Evolutionary conservation across 179 eudicot genomes (phyloP), one percentile per base, ranked within the genome.

Genomic region (Nepenthes alata): DNA sequence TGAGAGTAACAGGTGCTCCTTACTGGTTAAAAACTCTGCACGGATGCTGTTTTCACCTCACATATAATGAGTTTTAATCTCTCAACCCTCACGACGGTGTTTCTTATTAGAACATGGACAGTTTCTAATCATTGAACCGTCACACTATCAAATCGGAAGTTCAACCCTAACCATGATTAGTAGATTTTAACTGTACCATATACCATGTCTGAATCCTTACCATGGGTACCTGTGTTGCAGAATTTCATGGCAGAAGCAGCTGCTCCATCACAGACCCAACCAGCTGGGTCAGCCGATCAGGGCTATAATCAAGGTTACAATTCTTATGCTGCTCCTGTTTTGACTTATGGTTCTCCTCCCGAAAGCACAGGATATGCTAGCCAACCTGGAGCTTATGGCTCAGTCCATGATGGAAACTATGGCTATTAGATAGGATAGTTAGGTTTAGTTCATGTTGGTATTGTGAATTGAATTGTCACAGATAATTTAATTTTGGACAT

Each of bases 171-270:
- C 25, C 25, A 25, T 25, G 25, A 25, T 25, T 0, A 25, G 50
- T 47, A 6, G 50, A 47, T 8, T 6, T 47, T 47, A 3, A 6
- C 8, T 8, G 50, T 51, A 52, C 57, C 57, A 36, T 62, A 13
- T n/a, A n/a, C 37, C 58, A 11, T 50, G 53, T 50, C 11, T 11
- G n/a, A 50, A 39, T 14, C 9, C 34, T 35, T 62, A 47, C 37
- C 37, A 54, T 6, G 14, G 36, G 4, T 54, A 34, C 15, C 36
- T 36, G 13, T 16, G 10, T 47, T 69, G 68, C 80, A 78, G 83
- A 78, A 72, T 45, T 78, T 61, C 77, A 75, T 78, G 80, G 75
- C 83, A 4, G 80, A 73, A 10, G 83, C 82, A 16, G 80, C 78
- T 47, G 71, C 77, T 3, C 61, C 69, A 51, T 65, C 77, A 7